A percentile compares a stretch with the other conserved stretches of the same genome.
These are phyloP conservation scores for Fagopyrum esculentum DNA, from an alignment of 148 eudicot genomes.

Conservation along the genomic window DNA sequence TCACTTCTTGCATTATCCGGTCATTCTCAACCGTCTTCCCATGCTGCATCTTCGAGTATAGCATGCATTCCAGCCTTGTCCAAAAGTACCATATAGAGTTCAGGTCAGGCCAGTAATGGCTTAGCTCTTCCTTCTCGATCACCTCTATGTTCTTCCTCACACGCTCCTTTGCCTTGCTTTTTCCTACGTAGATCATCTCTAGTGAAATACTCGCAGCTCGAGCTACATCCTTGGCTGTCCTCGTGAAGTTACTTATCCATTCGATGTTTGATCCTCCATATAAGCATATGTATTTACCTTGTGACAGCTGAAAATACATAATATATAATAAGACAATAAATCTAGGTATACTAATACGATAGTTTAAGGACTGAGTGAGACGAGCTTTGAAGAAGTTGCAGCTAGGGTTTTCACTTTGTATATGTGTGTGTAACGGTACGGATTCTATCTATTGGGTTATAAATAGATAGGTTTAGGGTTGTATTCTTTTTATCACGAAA, in stretches of 20 bases:
- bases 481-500: too few relatives aligned
- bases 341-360: too few relatives aligned
- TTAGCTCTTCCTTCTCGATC: slow-evolving; percentile 27
- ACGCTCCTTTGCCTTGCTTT: slow-evolving; percentile 54
- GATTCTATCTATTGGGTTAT: too few relatives aligned
- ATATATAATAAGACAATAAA: too few relatives aligned
- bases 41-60: slow-evolving; percentile 61
- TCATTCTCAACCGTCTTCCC: slow-evolving; percentile 45
- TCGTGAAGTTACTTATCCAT: slow-evolving; percentile 57
- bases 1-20: slow-evolving; percentile 49
- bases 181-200: slow-evolving; percentile 76
- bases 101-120: slow-evolving; percentile 39
- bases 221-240: slow-evolving; percentile 32
- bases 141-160: slow-evolving; percentile 21
- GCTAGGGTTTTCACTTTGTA: too few relatives aligned
- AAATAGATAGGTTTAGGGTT: too few relatives aligned
- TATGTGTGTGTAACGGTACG: too few relatives aligned
- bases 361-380: too few relatives aligned
- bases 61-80: slow-evolving; percentile 84
- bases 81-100: slow-evolving; percentile 75
- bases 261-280: slow-evolving; percentile 79
- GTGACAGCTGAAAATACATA: slow-evolving; percentile 28
- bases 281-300: slow-evolving; percentile 52
- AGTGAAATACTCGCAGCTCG: slow-evolving; percentile 26
- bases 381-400: too few relatives aligned